Evolutionary conservation across 2,329 filamentous ascomycete species (phyloP).

Genomic region (Epichloe scottii): DNA sequence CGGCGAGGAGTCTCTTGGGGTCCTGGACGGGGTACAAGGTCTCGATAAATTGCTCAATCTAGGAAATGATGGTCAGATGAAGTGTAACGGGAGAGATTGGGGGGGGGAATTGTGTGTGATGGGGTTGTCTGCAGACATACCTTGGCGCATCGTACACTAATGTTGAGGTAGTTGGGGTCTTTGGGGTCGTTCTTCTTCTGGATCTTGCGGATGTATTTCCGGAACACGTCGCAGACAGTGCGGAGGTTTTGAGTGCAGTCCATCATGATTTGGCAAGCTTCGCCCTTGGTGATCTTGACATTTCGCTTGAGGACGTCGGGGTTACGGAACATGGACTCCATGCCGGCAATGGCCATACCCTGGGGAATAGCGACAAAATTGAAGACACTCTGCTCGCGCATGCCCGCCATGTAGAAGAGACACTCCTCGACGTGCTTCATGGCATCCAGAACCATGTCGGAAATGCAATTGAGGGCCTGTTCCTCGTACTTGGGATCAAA

Average conservation of each 20-base stretch:
- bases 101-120: not conserved
- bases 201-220: constrained; percentile 65
- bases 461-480: constrained; percentile 71
- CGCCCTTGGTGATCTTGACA: constrained; percentile 92
- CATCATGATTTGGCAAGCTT: constrained; percentile 83
- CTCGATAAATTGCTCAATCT: constrained; percentile 95
- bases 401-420: constrained; percentile 91
- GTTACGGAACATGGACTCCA: constrained; percentile 88
- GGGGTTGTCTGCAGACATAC: constrained; percentile 27
- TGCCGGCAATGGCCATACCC: constrained; percentile 89
- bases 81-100: too few species aligned
- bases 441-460: constrained; percentile 89
- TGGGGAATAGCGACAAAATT: constrained; percentile 98
- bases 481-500: constrained; percentile 71
- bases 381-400: constrained; percentile 94
- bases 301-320: constrained; percentile 73
- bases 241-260: constrained; percentile 84
- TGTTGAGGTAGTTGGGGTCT: constrained; percentile 84
- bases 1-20: constrained; percentile 42
- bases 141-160: constrained; percentile 81
- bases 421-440: constrained; percentile 82
- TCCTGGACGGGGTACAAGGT: constrained; percentile 79
- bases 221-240: constrained; percentile 72
- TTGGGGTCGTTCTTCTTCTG: constrained; percentile 87
- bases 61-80: not conserved